These are phyloP conservation scores for Skeletonema tropicum DNA, from an alignment of 108 stramenopile genomes.

Conservation along the genomic window DNA sequence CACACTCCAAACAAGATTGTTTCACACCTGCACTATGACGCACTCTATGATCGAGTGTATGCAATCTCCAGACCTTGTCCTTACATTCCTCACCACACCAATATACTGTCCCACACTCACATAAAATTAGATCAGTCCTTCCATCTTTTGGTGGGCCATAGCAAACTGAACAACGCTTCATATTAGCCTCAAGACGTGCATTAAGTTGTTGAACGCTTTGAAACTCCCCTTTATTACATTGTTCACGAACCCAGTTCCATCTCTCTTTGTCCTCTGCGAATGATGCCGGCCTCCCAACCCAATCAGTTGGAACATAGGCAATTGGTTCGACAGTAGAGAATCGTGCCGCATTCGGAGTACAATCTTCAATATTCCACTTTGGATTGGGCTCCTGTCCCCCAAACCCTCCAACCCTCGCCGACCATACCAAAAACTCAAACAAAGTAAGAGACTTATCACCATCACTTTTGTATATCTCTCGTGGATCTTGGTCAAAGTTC, in stretches of 20 bases:
- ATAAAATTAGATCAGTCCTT: constrained; percentile 1
- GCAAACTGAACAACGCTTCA: neutral
- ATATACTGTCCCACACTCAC: neutral
- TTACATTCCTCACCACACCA: neutral
- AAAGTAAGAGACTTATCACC: no score
- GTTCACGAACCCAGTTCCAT: neutral
- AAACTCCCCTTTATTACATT: neutral
- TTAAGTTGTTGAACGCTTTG: neutral
- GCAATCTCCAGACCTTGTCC: neutral
- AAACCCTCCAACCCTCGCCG: no score
- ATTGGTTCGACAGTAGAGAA: neutral
- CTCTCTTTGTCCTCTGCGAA: neutral
- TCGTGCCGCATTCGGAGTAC: neutral
- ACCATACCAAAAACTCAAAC: no score
- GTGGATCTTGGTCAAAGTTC: no score
- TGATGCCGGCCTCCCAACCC: neutral
- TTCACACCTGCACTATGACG: neutral
- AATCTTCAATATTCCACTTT: constrained; percentile 6
- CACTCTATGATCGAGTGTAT: constrained; percentile 1
- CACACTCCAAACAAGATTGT: neutral
- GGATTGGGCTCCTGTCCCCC: neutral
- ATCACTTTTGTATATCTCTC: no score
- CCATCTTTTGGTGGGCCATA: neutral
- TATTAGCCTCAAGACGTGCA: neutral
- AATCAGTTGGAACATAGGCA: constrained; percentile 1